Evolutionary conservation across 2,329 filamentous ascomycete species (phyloP), one percentile per base, ranked within the genome.

Genomic region (Dendryphion nanum): DNA sequence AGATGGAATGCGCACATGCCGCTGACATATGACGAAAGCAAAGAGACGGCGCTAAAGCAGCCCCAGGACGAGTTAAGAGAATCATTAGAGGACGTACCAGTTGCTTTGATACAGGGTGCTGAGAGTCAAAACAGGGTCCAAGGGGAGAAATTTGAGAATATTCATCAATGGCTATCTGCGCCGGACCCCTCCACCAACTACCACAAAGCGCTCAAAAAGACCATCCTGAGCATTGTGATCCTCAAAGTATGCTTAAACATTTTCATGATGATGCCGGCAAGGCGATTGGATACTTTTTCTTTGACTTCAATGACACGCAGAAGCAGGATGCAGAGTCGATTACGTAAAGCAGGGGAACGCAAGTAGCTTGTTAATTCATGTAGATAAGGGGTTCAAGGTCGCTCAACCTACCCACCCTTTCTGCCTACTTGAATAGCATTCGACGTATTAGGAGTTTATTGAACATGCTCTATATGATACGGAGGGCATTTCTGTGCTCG

Each of bases 161-260:
- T 45, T 28, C n/a, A 39, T n/a, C 32, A 31, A 19, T 66, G 63
- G 63, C 50, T 66, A 2, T 58, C 51, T 2, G 45, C 59, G 2
- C 46, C 59, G 6, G 58, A 67, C 42, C 53, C 61, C 4, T 60
- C 54, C 2, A 54, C 42, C 13, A 66, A 33, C 18, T 33, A 33
- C 18, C 16, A 19, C 16, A 33, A 33, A 33, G 31, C 31, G 18
- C 16, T 19, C 16, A 19, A 33, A 6, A 69, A 69, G 37, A 66
- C 63, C 2, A 44, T 68, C 36, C 50, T 68, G 4, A 54, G 51
- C 30, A 63, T 57, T 7, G 58, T 49, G 2, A 48, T 68, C 24
- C 64, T 18, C 34, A 59, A 35, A 32, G 57, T 18, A 19, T 59
- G 3, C 16, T 33, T 15, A n/a, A n/a, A n/a, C n/a, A n/a, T n/a